Base-by-base conservation (phyloP, 441 rosid species). In the Breynia disticha region DNA sequence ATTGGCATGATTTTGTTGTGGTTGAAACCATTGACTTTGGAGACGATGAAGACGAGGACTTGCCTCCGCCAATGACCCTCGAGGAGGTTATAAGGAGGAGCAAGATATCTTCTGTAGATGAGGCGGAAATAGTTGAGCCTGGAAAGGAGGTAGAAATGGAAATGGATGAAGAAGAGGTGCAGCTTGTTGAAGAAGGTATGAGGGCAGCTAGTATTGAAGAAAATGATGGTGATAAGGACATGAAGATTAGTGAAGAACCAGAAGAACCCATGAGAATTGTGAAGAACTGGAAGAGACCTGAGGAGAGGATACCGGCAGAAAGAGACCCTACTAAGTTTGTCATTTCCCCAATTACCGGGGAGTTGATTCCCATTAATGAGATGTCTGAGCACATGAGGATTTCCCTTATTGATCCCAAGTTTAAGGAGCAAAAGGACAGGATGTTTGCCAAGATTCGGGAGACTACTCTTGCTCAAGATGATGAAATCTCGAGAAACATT, bases 351-450 rank as follows among this genome's bases (percentile, higher is more conserved):
- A 93, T 89, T 42, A 93, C 97, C 15, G 93, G 97, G 0, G 99
- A 93, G 81, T 75, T 93, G 48, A 86, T 89, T 75, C 97, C 80
- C 24, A 86, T 81, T 46, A 89, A 61, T 59, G 99, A 93, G 83
- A 89, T 93, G 99, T 89, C 99, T 45, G 99, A 93, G 61, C 99
- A 93, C 75, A 93, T 93, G 83, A 77, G 96, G 61, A 93, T 93
- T 59, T 93, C 97, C 20, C 86, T 93, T 16, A 93, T 93, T 52
- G 99, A 93, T 74, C 98, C 98, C 14, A 93, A 93, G 79, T 93
- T 79, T 77, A 93, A 84, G 66, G 97, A 93, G 71, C 99, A 93
- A 67, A 93, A 89, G 68, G 99, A 93, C 62, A 83, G 96, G 65
- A 93, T 89, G 99, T 93, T 93, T 67, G 95, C 96, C n/a, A 93